These are phyloP conservation scores for Tetracladium setigerum DNA, from an alignment of 495 filamentous ascomycete genomes.

Conservation along the genomic window DNA sequence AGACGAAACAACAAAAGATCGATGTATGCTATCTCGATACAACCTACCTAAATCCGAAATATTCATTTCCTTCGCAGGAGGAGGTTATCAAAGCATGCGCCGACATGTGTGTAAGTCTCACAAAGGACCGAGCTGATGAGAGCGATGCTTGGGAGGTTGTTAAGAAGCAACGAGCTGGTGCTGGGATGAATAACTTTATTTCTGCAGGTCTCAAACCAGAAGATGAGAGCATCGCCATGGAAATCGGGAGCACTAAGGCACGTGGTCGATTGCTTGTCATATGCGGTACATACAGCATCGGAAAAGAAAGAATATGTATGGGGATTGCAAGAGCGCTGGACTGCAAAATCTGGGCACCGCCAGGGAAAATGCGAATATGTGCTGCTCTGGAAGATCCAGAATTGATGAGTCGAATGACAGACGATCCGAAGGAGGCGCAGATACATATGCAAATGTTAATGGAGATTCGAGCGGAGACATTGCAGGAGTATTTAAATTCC, in stretches of 20 bases:
- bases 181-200: slow-evolving; percentile 60
- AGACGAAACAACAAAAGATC: slow-evolving; percentile 71
- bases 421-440: slow-evolving; percentile 75
- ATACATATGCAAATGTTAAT: slow-evolving; percentile 96
- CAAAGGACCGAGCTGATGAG: slow-evolving; percentile 45
- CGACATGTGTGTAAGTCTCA: slow-evolving; percentile 73
- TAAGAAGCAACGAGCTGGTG: slow-evolving; percentile 39
- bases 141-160: slow-evolving; percentile 41
- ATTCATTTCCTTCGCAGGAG: slow-evolving; percentile 84
- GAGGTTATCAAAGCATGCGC: slow-evolving; percentile 82
- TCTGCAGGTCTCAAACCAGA: slow-evolving; percentile 21
- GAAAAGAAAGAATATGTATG: slow-evolving; percentile 92
- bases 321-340: slow-evolving; percentile 82
- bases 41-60: slow-evolving; percentile 92
- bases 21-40: slow-evolving; percentile 96
- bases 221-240: slow-evolving; percentile 23
- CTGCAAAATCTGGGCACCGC: slow-evolving; percentile 84
- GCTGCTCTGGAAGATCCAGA: slow-evolving; percentile 78
- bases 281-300: slow-evolving; percentile 95
- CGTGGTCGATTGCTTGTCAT: slow-evolving; percentile 69
- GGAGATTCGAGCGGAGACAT: slow-evolving; percentile 80
- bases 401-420: slow-evolving; percentile 66
- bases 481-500: slow-evolving; percentile 76
- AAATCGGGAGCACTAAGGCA: slow-evolving; percentile 14
- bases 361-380: slow-evolving; percentile 77